These are phyloP conservation scores for Claviceps citrina DNA, from an alignment of 2,329 filamentous ascomycete species.

Conservation along the genomic window DNA sequence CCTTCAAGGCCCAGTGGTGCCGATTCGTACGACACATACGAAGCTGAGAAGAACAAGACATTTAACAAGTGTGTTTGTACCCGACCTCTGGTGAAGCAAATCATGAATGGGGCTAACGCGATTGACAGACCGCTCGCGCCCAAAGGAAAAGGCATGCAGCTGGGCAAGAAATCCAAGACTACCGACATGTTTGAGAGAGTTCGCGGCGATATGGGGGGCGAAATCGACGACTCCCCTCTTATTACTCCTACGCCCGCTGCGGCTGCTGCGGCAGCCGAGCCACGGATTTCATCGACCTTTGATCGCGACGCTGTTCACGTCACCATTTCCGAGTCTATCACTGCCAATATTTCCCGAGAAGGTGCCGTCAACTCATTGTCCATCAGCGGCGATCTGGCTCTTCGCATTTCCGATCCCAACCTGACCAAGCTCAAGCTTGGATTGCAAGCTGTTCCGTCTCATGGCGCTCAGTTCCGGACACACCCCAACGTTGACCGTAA, in stretches of 20 bases:
- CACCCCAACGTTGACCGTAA: conserved; percentile 93
- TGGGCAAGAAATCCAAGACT: conserved; percentile 97
- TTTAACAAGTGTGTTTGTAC: conserved; percentile 51
- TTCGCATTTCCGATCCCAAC: conserved; percentile 75
- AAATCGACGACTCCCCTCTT: conserved; percentile 63
- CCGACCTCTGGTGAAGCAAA: not conserved
- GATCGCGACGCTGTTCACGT: conserved; percentile 80
- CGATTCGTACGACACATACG: conserved; percentile 84
- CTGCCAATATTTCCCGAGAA: conserved; percentile 75
- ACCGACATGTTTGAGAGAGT: conserved; percentile 96
- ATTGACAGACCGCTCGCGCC: conserved; percentile 41
- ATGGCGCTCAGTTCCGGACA: conserved; percentile 81
- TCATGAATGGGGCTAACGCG: not conserved
- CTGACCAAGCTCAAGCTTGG: conserved; percentile 86
- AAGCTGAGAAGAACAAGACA: conserved; percentile 92
- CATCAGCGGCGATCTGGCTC: conserved; percentile 80
- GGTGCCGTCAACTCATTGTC: conserved; percentile 74
- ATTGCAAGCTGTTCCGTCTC: conserved; percentile 58
- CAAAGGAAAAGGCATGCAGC: conserved; percentile 95
- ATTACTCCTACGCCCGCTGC: conserved; percentile 41
- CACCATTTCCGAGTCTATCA: conserved; percentile 78
- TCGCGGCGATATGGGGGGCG: conserved; percentile 75
- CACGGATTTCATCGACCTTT: conserved; percentile 47
- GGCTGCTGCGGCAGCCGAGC: conserved; percentile 35
- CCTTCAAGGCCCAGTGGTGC: conserved; percentile 57